Base-by-base conservation (phyloP, 73 alveolate species). In the Paramecium bursaria region DNA sequence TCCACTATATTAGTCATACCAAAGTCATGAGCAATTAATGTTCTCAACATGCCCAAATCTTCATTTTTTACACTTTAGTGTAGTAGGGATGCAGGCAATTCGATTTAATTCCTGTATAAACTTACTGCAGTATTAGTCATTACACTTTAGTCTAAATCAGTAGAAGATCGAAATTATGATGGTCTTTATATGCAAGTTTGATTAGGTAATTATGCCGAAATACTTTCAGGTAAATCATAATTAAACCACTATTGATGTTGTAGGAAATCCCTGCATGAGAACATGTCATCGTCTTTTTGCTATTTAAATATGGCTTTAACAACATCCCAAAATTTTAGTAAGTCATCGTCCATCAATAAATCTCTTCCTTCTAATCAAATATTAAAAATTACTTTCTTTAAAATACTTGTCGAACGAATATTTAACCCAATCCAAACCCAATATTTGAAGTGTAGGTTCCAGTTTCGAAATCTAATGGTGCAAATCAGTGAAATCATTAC, bases 381-480 rank as follows among this genome's bases (percentile, higher is more conserved):
- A 29, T 4, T 11, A 10, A 23, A 7, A 30, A 9, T 13, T 57
- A 57, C 82, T 67, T 1, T 42, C 1, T 14, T 39, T 2, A 67
- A 21, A 67, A 14, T 67, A 67, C 6, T 67, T 39, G 1, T 67
- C 22, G 19, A 39, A 4, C 19, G 82, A 11, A 21, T 67, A 67
- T 42, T 42, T 67, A 15, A 67, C 13, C 82, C 82, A 67, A 67
- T 67, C 82, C 21, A 67, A 35, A 67, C 82, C 82, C 0, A 67
- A 30, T 67, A 42, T 57, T 33, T 42, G 17, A 3, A 67, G 11
- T 39, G 33, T 3, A 2, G 33, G 26, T 17, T 67, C 60, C 44
- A 67, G 19, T 21, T 67, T 67, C 60, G 44, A 67, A 30, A 67
- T 67, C 6, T 35, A 2, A 19, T 14, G 33, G 0, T 53, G 55